Percentiles rank a stretch among this genome's conserved stretches.
These are phyloP conservation scores for Nakazawaea anatomiae DNA, from an alignment of 805 yeast species.

Conservation along the genomic window DNA sequence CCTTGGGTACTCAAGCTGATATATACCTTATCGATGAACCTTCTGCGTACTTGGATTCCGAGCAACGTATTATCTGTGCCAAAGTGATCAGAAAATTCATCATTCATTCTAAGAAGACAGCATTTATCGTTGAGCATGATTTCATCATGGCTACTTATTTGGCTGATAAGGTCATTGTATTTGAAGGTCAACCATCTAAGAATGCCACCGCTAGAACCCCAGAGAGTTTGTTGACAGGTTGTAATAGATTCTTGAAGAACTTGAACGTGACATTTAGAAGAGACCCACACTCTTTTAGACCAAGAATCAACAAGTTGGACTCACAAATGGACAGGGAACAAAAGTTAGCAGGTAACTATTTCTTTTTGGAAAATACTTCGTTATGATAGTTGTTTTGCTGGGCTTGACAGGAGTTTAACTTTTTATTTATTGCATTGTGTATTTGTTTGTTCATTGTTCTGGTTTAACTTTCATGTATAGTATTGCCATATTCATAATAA, in stretches of 20 bases:
- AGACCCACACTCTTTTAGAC: constrained; percentile 97
- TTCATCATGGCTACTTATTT: constrained; percentile 99
- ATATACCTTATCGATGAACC: constrained; percentile 98
- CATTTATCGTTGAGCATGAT: constrained; percentile 99
- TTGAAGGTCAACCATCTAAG: constrained; percentile 90
- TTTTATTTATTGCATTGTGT: constrained; percentile 1
- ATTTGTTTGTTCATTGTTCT: neutral
- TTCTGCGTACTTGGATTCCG: constrained; percentile 97
- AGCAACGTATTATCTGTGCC: constrained; percentile 98
- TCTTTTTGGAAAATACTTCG: constrained; percentile 77
- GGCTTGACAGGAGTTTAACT: neutral
- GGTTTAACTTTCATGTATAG: neutral
- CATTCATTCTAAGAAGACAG: constrained; percentile 94
- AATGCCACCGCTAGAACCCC: constrained; percentile 84
- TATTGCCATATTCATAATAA: neutral
- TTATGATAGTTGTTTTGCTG: constrained; percentile 21
- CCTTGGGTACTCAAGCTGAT: constrained; percentile 93
- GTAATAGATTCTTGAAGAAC: constrained; percentile 94
- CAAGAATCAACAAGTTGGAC: constrained; percentile 95
- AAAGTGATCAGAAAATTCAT: constrained; percentile 97
- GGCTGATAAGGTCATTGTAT: constrained; percentile 98
- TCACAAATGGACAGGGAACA: constrained; percentile 99
- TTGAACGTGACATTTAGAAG: constrained; percentile 98
- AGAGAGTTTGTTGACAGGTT: constrained; percentile 92
- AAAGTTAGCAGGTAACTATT: constrained; percentile 85